These are phyloP conservation scores for Paracoccidioides brasiliensis DNA, from an alignment of 2,329 filamentous ascomycete species.

Conservation along the genomic window DNA sequence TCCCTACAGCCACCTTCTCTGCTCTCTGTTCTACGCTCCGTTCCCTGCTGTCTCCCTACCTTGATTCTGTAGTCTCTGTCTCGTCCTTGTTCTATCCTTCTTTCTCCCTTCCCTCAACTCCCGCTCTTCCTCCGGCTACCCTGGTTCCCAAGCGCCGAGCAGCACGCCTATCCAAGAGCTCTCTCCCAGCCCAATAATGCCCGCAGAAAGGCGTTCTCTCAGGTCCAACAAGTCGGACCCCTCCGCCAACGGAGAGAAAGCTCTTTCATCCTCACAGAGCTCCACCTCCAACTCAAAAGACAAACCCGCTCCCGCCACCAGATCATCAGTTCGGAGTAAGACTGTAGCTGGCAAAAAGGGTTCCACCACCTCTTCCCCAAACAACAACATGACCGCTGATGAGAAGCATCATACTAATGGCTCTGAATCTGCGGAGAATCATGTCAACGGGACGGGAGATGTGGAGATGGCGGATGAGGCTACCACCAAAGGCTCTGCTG, in stretches of 20 bases:
- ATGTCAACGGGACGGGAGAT: slow-evolving; percentile 52
- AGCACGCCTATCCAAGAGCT: slow-evolving; percentile 10
- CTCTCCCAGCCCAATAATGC: slow-evolving; percentile 30
- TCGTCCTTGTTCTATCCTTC: background rate
- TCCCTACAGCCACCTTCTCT: no score
- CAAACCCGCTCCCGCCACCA: slow-evolving; percentile 28
- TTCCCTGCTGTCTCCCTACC: background rate
- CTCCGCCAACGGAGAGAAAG: slow-evolving; percentile 36
- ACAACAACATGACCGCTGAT: slow-evolving; percentile 52
- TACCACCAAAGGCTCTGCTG: slow-evolving; percentile 35
- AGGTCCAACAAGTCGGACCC: slow-evolving; percentile 36
- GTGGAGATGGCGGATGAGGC: slow-evolving; percentile 57
- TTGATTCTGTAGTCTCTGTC: background rate
- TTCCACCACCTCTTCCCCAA: slow-evolving; percentile 19
- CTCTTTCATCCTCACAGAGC: slow-evolving; percentile 31
- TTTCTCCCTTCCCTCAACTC: background rate
- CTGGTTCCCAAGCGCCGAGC: background rate
- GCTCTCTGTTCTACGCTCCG: background rate
- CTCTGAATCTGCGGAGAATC: slow-evolving; percentile 57
- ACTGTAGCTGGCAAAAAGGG: slow-evolving; percentile 28
- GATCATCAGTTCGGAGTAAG: slow-evolving; percentile 12
- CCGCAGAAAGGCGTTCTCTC: slow-evolving; percentile 34
- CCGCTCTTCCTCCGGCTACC: background rate
- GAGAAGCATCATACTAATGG: slow-evolving; percentile 57
- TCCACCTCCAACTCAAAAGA: slow-evolving; percentile 31